Base-by-base conservation (phyloP, 2,329 filamentous ascomycete species). In the Zymoseptoria brevis region DNA sequence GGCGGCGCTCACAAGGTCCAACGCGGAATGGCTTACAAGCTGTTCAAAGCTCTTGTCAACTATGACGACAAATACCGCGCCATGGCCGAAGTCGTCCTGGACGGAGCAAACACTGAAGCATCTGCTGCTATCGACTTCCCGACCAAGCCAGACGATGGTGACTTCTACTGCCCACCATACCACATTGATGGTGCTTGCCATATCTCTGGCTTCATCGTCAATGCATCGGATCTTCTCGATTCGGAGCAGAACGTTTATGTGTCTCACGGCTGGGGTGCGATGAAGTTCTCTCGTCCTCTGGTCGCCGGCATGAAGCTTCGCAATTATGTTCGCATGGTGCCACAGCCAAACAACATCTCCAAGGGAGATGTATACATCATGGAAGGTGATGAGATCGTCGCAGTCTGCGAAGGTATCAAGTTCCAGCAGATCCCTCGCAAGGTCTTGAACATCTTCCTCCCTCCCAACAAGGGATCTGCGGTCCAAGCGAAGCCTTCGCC, bases 11-110 rank as follows among this genome's bases (percentile, higher is more conserved):
- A 88, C 71, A 87, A 88, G 75, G 82, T 91, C 62, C 83, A 87
- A 54, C 84, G 87, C 24, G 87, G 87, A 35, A 83, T 91, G 76
- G 86, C 87, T 13, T 94, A 94, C 80, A 92, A 91, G 75, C 80
- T 87, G 55, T 84, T 84, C 75, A 80, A 80, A 68, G 77, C 80
- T 56, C 74, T 84, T 30, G 82, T 84, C 45, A 79, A 79, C 54
- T 84, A 84, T 65, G 77, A 80, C 59, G 75, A 78, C 59, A 81
- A 79, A 66, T 84, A 81, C 71, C 78, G 80, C 57, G 81, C 80
- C 54, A 84, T 84, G 74, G 76, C 81, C 52, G 81, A 83, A 66
- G 81, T 84, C 53, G 81, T 83, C 54, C 75, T 84, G 9, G 80
- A 83, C 67, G 79, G 80, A 60, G 77, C 79, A 58, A 73, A 79